Conservation (phyloP, 1,284 basidiomycete species). For the Caloboletus firmus region DNA sequence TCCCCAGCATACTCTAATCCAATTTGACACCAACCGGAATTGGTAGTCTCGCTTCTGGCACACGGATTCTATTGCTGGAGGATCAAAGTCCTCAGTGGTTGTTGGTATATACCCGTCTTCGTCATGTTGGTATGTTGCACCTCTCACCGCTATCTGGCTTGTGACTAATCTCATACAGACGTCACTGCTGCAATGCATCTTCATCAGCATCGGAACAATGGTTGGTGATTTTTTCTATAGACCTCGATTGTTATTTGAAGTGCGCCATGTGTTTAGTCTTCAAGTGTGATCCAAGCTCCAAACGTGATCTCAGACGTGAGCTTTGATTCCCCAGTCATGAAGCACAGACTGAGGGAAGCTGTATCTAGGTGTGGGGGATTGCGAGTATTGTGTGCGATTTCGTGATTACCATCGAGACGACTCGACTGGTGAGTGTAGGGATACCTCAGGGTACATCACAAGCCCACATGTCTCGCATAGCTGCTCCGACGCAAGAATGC, state of each 20-base stretch:
- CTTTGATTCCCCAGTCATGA: neutral
- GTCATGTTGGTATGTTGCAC: neutral
- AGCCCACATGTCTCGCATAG: neutral
- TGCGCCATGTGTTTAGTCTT: neutral
- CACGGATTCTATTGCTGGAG: neutral
- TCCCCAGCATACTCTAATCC: neutral
- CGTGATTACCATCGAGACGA: neutral
- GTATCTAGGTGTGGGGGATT: neutral
- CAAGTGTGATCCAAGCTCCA: neutral
- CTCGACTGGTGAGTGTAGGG: neutral
- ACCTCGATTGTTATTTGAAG: neutral
- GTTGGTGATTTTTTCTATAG: neutral
- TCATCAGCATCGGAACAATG: neutral
- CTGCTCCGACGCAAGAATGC: neutral
- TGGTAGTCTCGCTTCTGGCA: neutral
- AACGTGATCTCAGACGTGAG: neutral
- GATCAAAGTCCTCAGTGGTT: neutral
- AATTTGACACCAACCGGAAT: neutral
- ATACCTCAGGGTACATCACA: neutral
- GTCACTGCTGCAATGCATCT: neutral
- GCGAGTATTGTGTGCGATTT: neutral
- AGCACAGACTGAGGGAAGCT: neutral
- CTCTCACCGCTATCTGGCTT: neutral
- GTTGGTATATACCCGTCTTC: neutral
- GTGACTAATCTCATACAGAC: neutral